Evolutionary conservation across 371 early-diverging fungal genomes (phyloP).

Genomic region (Quaeritorhiza haematococci): DNA sequence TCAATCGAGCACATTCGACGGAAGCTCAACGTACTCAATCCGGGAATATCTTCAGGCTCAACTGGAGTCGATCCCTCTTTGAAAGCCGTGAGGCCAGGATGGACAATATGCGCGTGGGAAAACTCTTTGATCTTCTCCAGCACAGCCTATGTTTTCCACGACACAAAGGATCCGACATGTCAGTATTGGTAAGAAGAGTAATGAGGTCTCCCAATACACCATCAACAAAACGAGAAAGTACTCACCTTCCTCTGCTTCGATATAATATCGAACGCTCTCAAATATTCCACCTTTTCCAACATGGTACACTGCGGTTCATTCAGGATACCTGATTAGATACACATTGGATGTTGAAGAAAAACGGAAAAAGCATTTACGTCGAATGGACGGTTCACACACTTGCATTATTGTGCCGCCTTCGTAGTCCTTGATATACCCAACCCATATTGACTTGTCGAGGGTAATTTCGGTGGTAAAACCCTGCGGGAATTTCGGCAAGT

Average conservation of each 20-base stretch:
- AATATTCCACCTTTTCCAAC: slow-evolving; percentile 58
- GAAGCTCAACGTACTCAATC: slow-evolving; percentile 48
- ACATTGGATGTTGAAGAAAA: not conserved
- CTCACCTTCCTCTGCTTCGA: slow-evolving; percentile 57
- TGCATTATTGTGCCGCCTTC: slow-evolving; percentile 99
- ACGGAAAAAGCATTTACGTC: not conserved
- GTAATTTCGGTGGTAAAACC: slow-evolving; percentile 96
- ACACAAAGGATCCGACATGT: not conserved
- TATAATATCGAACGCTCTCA: slow-evolving; percentile 52
- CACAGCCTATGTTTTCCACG: slow-evolving; percentile 71
- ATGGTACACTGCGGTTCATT: slow-evolving; percentile 51
- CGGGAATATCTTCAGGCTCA: slow-evolving; percentile 37
- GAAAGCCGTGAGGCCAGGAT: slow-evolving; percentile 73
- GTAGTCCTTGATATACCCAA: slow-evolving; percentile 99
- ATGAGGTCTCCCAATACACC: not conserved
- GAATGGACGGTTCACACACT: too few species aligned
- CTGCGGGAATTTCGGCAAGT: too few species aligned
- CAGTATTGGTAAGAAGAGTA: slow-evolving; percentile 2
- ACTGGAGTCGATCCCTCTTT: slow-evolving; percentile 39
- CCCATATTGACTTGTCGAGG: slow-evolving; percentile 89
- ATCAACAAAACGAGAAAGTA: not conserved
- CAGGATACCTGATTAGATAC: slow-evolving; percentile 8
- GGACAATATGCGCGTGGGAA: slow-evolving; percentile 69
- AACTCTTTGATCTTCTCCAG: slow-evolving; percentile 71
- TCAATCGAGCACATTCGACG: too few species aligned